phyloP scores from a whole-genome alignment of 257 asterid species.

The Nicotiana benthamiana region DNA sequence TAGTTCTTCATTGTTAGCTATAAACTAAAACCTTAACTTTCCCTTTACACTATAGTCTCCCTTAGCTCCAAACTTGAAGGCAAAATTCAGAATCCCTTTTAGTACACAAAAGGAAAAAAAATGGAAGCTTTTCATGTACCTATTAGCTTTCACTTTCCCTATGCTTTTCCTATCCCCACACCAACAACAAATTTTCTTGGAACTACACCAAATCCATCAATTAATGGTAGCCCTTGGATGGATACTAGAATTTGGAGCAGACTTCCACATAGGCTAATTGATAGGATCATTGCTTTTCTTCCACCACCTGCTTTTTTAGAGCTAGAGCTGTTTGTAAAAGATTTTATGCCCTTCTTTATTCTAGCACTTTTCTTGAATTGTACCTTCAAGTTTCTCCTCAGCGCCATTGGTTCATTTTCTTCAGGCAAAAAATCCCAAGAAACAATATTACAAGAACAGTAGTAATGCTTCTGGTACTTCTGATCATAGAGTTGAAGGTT shows the following conservation, averaged over 20 bases:
- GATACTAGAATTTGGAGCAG: constrained; percentile 79
- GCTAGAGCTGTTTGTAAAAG: constrained; percentile 75
- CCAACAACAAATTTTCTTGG: constrained; percentile 10
- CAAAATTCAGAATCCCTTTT: constrained; percentile 2
- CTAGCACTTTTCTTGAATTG: constrained; percentile 52
- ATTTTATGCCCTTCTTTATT: constrained; percentile 71
- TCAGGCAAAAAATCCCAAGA: constrained; percentile 44
- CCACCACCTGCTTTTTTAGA: constrained; percentile 86
- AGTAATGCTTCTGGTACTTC: background rate
- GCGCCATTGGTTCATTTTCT: constrained; percentile 74
- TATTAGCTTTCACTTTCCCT: constrained; percentile 36
- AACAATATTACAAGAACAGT: constrained; percentile 29
- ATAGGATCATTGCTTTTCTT: constrained; percentile 66
- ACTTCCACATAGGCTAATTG: constrained; percentile 61
- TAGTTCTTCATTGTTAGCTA: constrained; percentile 7
- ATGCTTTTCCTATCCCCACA: constrained; percentile 26
- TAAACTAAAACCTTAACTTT: constrained; percentile 20
- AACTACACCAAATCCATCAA: constrained; percentile 4
- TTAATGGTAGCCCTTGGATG: constrained; percentile 44
- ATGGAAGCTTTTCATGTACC: constrained; percentile 65
- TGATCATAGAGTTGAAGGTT: constrained; percentile 33
- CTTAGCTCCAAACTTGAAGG: constrained; percentile 4
- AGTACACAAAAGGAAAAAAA: background rate
- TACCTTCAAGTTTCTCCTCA: constrained; percentile 51
- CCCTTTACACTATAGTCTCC: background rate